phyloP scores from a whole-genome alignment of 768 basidiomycete species.

The Chlorophyllum brunneum region DNA sequence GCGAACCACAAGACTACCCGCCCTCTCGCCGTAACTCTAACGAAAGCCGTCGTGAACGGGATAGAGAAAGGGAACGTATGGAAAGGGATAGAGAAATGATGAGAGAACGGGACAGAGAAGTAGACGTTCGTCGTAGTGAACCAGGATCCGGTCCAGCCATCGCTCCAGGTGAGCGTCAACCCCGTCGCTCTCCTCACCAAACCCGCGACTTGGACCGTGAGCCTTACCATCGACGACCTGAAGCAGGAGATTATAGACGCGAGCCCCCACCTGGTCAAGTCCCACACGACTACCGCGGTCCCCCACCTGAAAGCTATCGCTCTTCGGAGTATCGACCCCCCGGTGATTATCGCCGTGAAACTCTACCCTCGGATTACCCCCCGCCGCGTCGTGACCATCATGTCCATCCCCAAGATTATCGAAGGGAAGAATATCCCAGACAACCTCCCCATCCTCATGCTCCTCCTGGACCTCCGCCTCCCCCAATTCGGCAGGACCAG shows the following conservation, averaged over 20 bases:
- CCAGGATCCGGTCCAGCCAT: constrained; percentile 6
- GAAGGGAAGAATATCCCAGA: constrained; percentile 8
- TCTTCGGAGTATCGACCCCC: constrained; percentile 8
- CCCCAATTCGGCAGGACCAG: constrained; percentile 9
- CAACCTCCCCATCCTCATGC: constrained; percentile 3
- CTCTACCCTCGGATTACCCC: constrained; percentile 4
- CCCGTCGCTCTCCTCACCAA: constrained; percentile 9
- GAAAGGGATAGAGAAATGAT: constrained; percentile 6
- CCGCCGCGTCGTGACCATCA: constrained; percentile 7
- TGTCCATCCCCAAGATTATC: constrained; percentile 4
- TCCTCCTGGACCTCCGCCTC: constrained; percentile 12
- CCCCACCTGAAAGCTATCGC: constrained; percentile 10
- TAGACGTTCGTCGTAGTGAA: constrained; percentile 11
- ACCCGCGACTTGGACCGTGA: constrained; percentile 9
- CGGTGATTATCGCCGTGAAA: constrained; percentile 6
- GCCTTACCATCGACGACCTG: constrained; percentile 9
- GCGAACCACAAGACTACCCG: constrained; percentile 8
- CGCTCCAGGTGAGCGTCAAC: constrained; percentile 11
- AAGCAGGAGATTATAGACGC: constrained; percentile 10
- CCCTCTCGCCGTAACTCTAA: constrained; percentile 9
- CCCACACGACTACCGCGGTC: constrained; percentile 6
- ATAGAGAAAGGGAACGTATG: constrained; percentile 11
- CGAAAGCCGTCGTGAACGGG: constrained; percentile 10
- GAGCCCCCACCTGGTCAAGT: constrained; percentile 7
- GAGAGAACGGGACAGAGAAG: constrained; percentile 12